A percentile compares a stretch with the other conserved stretches of the same genome.
phyloP scores from a whole-genome alignment of 1,284 basidiomycete species.

The Peniophora sp. region DNA sequence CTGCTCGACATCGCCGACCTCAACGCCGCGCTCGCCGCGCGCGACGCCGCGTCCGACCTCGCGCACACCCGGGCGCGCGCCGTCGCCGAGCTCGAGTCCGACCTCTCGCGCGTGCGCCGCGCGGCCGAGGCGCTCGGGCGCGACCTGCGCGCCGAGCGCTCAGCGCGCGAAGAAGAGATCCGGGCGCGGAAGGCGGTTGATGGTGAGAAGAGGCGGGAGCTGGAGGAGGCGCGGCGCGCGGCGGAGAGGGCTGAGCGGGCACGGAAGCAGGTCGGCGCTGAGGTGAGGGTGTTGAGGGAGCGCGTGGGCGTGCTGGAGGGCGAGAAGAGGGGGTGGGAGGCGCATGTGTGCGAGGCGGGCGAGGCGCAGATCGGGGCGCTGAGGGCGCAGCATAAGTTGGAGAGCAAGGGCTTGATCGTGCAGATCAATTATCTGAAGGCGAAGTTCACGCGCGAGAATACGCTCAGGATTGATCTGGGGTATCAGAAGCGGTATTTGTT shows the following conservation, averaged over 20 bases:
- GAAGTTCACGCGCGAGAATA: slow-evolving; percentile 81
- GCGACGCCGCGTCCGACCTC: slow-evolving; percentile 55
- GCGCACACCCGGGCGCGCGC: slow-evolving; percentile 53
- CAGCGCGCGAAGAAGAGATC: slow-evolving; percentile 54
- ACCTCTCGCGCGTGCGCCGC: slow-evolving; percentile 58
- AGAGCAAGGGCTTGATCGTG: slow-evolving; percentile 82
- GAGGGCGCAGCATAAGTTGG: slow-evolving; percentile 67
- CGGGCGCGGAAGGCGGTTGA: slow-evolving; percentile 9
- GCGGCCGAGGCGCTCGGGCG: slow-evolving; percentile 70
- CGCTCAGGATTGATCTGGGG: slow-evolving; percentile 70
- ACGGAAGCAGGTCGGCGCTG: slow-evolving; percentile 57
- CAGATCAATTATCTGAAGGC: slow-evolving; percentile 91
- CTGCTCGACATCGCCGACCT: slow-evolving; percentile 69
- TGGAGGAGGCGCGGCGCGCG: slow-evolving; percentile 44
- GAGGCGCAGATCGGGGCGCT: slow-evolving; percentile 44
- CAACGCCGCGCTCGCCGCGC: slow-evolving; percentile 49
- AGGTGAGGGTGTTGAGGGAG: slow-evolving; percentile 59
- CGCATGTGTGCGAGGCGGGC: slow-evolving; percentile 53
- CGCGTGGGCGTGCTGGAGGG: slow-evolving; percentile 42
- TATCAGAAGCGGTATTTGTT: slow-evolving; percentile 86
- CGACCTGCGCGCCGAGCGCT: slow-evolving; percentile 60
- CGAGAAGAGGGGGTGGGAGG: slow-evolving; percentile 41
- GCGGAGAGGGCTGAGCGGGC: slow-evolving; percentile 43
- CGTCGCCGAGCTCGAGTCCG: slow-evolving; percentile 57
- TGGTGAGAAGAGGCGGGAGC: slow-evolving; percentile 34